phyloP scores from a whole-genome alignment of 2,329 filamentous ascomycete genomes.

The Dactylella cylindrospora region DNA sequence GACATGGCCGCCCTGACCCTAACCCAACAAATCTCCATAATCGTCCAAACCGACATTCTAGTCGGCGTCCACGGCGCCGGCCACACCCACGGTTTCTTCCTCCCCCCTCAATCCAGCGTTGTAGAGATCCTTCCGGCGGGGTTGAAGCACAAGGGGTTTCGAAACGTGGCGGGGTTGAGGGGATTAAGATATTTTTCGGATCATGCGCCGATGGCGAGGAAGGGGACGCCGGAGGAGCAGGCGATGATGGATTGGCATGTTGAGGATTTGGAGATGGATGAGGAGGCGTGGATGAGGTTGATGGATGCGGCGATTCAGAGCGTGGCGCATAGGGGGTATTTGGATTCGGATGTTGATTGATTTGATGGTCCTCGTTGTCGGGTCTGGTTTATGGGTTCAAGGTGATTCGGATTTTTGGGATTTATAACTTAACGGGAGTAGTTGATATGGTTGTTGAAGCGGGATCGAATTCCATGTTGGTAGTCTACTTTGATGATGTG shows the following conservation, averaged over 20 bases:
- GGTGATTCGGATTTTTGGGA: too few relatives aligned
- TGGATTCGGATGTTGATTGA: slow-evolving; percentile 28
- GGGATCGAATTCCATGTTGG: too few relatives aligned
- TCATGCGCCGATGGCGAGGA: slow-evolving; percentile 48
- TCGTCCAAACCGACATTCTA: slow-evolving; percentile 53
- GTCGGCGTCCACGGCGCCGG: slow-evolving; percentile 56
- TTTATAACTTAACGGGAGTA: too few relatives aligned
- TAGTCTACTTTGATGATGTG: too few relatives aligned
- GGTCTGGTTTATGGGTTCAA: too few relatives aligned
- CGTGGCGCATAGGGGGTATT: slow-evolving; percentile 30
- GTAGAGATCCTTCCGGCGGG: slow-evolving; percentile 55
- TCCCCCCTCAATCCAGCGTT: slow-evolving; percentile 49
- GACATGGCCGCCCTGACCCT: slow-evolving; percentile 54
- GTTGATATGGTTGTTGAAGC: too few relatives aligned
- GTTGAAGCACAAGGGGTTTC: slow-evolving; percentile 53
- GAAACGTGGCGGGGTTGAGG: slow-evolving; percentile 53
- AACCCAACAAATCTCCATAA: slow-evolving; percentile 51
- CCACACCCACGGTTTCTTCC: slow-evolving; percentile 51
- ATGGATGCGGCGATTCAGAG: slow-evolving; percentile 47
- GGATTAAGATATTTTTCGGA: slow-evolving; percentile 53
- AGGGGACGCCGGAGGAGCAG: background rate
- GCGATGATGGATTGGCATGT: slow-evolving; percentile 46
- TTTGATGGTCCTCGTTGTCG: too few relatives aligned
- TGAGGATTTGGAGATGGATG: slow-evolving; percentile 48
- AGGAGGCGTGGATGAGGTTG: slow-evolving; percentile 49